Percentiles rank a stretch among this genome's conserved stretches.
These are phyloP conservation scores for Cyclaneusma minus DNA, from an alignment of 2,329 filamentous ascomycete species.

Conservation along the genomic window DNA sequence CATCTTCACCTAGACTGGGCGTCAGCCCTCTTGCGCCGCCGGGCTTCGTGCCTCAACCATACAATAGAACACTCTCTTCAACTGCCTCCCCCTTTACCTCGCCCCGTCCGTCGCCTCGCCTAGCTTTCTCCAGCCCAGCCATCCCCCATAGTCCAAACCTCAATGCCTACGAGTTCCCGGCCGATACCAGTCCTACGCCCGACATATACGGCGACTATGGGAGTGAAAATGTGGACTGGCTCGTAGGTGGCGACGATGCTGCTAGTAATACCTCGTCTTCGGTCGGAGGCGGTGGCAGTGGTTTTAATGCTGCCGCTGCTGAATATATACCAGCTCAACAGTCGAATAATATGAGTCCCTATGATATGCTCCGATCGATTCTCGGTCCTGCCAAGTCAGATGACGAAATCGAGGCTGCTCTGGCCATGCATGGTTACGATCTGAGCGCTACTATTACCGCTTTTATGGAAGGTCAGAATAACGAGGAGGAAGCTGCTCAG, in stretches of 20 bases:
- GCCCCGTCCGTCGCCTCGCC: slow-evolving; percentile 78
- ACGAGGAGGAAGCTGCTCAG: slow-evolving; percentile 29
- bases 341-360: slow-evolving; percentile 90
- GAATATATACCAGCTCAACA: slow-evolving; percentile 56
- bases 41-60: slow-evolving; percentile 65
- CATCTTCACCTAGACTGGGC: slow-evolving; percentile 66
- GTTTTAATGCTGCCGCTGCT: slow-evolving; percentile 63
- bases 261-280: slow-evolving; percentile 63
- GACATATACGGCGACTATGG: slow-evolving; percentile 87
- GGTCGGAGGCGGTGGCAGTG: slow-evolving; percentile 43
- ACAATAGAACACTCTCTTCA: slow-evolving; percentile 62
- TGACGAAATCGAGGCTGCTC: slow-evolving; percentile 84
- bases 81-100: slow-evolving; percentile 85
- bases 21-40: slow-evolving; percentile 75
- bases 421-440: slow-evolving; percentile 83
- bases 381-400: slow-evolving; percentile 78
- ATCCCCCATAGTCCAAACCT: slow-evolving; percentile 90
- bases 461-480: slow-evolving; percentile 61
- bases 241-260: slow-evolving; percentile 74
- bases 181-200: slow-evolving; percentile 61
- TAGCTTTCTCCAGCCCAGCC: slow-evolving; percentile 74
- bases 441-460: slow-evolving; percentile 80
- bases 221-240: slow-evolving; percentile 91
- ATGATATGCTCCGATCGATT: slow-evolving; percentile 93
- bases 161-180: slow-evolving; percentile 88